Evolutionary conservation across 2,329 filamentous ascomycete species (phyloP).

Genomic region (Ophiostoma sp.): DNA sequence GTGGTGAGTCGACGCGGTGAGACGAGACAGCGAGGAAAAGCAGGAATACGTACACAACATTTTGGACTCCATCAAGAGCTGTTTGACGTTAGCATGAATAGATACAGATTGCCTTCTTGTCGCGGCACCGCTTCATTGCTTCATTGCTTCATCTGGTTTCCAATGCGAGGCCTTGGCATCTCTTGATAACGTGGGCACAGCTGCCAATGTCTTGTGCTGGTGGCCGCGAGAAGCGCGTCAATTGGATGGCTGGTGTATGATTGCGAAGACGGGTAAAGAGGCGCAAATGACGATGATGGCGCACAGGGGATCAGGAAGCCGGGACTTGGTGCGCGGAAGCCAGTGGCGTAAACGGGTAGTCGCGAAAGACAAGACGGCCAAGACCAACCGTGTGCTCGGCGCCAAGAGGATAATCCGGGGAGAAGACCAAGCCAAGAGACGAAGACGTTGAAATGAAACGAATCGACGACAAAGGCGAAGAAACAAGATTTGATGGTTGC

Average conservation of each 20-base stretch:
- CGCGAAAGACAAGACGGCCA: conserved; percentile 23
- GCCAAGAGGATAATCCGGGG: conserved; percentile 21
- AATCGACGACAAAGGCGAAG: neutral
- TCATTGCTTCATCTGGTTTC: neutral
- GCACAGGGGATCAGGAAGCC: neutral
- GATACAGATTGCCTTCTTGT: no score
- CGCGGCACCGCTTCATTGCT: neutral
- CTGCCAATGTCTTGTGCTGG: neutral
- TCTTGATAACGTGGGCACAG: conserved; percentile 9
- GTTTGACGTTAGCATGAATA: conserved; percentile 32
- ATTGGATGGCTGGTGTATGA: neutral
- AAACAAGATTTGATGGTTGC: neutral
- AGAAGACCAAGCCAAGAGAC: conserved; percentile 10
- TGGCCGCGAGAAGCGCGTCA: neutral
- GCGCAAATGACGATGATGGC: neutral
- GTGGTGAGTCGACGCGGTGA: neutral
- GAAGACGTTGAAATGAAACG: neutral
- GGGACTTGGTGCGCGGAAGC: conserved; percentile 4
- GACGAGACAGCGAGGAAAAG: neutral
- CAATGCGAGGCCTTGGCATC: conserved; percentile 17
- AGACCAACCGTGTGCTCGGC: conserved; percentile 20
- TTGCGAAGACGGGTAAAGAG: neutral
- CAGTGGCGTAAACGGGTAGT: conserved; percentile 13
- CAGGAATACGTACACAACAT: conserved; percentile 31
- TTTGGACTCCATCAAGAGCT: conserved; percentile 35